phyloP scores from a whole-genome alignment of 345 rosid genomes.

The Acer campestre region DNA sequence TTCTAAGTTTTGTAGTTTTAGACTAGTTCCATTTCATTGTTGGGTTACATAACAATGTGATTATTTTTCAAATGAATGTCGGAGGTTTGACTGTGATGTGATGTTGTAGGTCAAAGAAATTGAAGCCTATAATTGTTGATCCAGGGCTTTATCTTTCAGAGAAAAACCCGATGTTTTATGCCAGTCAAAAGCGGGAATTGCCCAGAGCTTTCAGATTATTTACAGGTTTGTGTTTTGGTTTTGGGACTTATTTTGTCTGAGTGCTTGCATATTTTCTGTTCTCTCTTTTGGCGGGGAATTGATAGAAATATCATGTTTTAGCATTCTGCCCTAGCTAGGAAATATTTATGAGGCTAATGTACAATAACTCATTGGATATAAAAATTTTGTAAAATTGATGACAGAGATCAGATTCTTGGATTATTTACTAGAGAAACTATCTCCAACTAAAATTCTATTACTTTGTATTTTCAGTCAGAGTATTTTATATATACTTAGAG shows the following conservation, averaged over 20 bases:
- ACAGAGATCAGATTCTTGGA: neutral
- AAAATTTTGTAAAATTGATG: neutral
- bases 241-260: neutral
- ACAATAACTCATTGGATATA: no score
- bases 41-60: neutral
- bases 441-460: neutral
- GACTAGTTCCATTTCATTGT: no score
- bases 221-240: constrained; percentile 52
- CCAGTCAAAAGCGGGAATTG: constrained; percentile 74
- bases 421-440: neutral
- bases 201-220: constrained; percentile 81
- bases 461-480: neutral
- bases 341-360: neutral
- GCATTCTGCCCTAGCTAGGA: neutral
- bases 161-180: constrained; percentile 72
- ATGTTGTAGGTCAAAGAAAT: constrained; percentile 65
- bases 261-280: constrained; percentile 5
- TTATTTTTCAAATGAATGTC: neutral
- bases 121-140: constrained; percentile 91
- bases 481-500: neutral
- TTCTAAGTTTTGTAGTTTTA: constrained; percentile 9
- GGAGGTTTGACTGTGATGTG: constrained; percentile 8
- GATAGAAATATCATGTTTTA: neutral
- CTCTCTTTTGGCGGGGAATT: neutral
- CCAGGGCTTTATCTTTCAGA: constrained; percentile 89